phyloP scores from a whole-genome alignment of 2,329 filamentous ascomycete genomes.

The Annulohypoxylon truncatum region DNA sequence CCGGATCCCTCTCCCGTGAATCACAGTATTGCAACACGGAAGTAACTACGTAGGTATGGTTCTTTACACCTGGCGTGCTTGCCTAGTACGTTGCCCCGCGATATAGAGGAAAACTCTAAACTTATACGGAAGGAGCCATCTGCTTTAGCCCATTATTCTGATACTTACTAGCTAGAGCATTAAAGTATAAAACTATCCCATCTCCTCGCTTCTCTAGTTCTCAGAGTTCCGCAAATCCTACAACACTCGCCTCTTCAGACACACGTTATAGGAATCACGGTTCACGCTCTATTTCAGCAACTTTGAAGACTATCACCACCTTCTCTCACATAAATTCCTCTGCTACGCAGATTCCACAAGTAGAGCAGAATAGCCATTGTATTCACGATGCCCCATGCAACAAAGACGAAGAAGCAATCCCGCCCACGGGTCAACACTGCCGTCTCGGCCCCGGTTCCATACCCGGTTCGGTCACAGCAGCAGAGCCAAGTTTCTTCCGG shows the following conservation, averaged over 20 bases:
- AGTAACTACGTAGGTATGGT: neutral
- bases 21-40: constrained; percentile 9
- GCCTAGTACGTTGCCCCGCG: neutral
- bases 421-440: constrained; percentile 8
- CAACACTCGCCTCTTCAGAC: neutral
- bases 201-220: neutral
- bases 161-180: neutral
- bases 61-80: constrained; percentile 9
- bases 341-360: neutral
- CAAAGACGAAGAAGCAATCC: constrained; percentile 29
- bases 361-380: neutral
- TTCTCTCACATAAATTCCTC: neutral
- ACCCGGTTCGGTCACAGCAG: constrained; percentile 17
- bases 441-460: constrained; percentile 6
- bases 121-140: neutral
- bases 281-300: neutral
- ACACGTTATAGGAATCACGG: neutral
- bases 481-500: neutral
- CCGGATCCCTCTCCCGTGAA: constrained; percentile 27
- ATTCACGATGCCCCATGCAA: constrained; percentile 31
- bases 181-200: neutral
- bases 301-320: neutral
- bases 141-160: neutral
- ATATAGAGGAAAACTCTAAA: constrained; percentile 3
- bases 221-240: neutral